Base-by-base conservation (phyloP, 2,329 filamentous ascomycete species). In the Paracamarosporium sp. region DNA sequence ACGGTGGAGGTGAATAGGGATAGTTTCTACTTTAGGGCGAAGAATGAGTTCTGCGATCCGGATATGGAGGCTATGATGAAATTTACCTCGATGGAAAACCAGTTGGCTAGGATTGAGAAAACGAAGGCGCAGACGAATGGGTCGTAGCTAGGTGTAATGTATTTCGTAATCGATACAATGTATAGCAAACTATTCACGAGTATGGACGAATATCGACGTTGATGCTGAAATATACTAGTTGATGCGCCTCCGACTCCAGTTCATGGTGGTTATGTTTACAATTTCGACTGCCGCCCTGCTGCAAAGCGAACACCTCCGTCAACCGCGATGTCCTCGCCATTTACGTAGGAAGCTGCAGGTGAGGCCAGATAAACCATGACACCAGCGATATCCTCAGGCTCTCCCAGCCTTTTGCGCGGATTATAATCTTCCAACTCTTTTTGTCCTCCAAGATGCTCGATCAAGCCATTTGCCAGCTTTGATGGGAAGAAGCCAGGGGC, bases 401-500 rank as follows among this genome's bases (percentile, higher is more conserved):
- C 65, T 3, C 75, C 75, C 4, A 77, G 53, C 33, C 72, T 61
- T 51, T 68, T 69, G 2, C 73, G 60, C 0, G 75, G 75, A 50
- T 74, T 76, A 13, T 48, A 59, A 17, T 72, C 63, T 27, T 70
- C 64, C 13, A 77, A 51, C 43, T 69, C 81, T 67, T 85, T 78
- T 3, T 78, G 75, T 12, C 75, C 76, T 4, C 76, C 76, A 4
- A 76, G 58, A 17, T 68, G 67, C 17, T 77, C 72, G 38, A 79
- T 78, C 47, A 78, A 59, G 4, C 72, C 74, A 30, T 73, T 72
- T 2, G 75, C 73, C 7, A 76, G 58, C 47, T 76, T 75, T 5
- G 73, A 74, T 1, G 74, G 73, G 60, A 79, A 76, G 61, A 78
- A 78, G 40, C 76, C 76, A 3, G 76, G 76, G 2, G 75, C 73